Base-by-base conservation (phyloP, 2,329 filamentous ascomycete genomes). In the Incumbomyces delicatus region DNA sequence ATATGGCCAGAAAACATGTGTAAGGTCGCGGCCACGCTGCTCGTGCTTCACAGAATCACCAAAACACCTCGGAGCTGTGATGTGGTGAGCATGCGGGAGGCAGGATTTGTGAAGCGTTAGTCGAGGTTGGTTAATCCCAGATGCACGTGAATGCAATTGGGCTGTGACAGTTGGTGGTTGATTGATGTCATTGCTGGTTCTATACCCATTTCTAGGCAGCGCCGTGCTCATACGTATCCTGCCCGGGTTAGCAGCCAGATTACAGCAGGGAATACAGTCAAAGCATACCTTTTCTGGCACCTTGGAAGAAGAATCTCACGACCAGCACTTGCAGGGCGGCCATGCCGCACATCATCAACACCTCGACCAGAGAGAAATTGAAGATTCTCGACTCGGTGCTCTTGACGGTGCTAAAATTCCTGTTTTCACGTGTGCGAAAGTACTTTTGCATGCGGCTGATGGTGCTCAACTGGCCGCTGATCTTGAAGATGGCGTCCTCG, bases 381-480 rank as follows among this genome's bases (percentile, higher is more conserved):
- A 95, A 88, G 61, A 98, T 98, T 53, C 92, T 78, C 64, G 80
- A 80, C 74, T 98, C 92, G 34, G 92, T 98, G 71, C 89, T 95
- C 66, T 87, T 78, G 59, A 98, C 92, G 8, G 92, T 98, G 71
- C 87, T 94, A 71, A 98, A 96, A 71, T 98, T 98, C 52, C 92
- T 80, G 76, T 98, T 98, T 75, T 98, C 92, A 56, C 92, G 82
- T 2, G 92, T 98, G 53, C 94, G 85, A 81, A 98, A 98, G 74
- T 98, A 98, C 67, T 98, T 98, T 63, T 98, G 92, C 73, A 95
- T 95, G 61, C 92, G 80, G 35, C 86, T 88, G 63, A 98, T 92
- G 52, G 89, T 95, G 12, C 88, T 95, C 42, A 98, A 73, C 63
- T 94, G 87, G 53, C 87, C 83, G 11, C 88, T 95, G 50, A 98